Evolutionary conservation across 2,329 filamentous ascomycete genomes (phyloP).

Genomic region (Lachnellula cervina): DNA sequence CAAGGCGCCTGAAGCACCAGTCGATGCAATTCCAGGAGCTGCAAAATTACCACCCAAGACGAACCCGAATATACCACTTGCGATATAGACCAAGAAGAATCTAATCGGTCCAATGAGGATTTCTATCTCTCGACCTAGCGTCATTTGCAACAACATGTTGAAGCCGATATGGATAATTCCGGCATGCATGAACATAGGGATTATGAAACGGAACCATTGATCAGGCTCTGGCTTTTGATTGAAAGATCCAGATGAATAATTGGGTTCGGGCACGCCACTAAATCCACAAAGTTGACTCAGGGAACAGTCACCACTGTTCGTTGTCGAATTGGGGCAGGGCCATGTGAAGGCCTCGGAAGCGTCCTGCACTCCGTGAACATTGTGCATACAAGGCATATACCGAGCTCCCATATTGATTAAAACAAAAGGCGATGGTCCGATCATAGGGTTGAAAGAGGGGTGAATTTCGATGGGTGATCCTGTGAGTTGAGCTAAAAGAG

Average conservation of each 20-base stretch:
- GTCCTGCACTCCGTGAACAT: conserved; percentile 60
- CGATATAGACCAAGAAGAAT: conserved; percentile 85
- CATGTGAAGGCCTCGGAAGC: conserved; percentile 49
- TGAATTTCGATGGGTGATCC: conserved; percentile 54
- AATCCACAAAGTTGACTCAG: conserved; percentile 83
- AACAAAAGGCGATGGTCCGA: conserved; percentile 84
- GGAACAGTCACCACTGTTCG: conserved; percentile 58
- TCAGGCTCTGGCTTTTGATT: conserved; percentile 56
- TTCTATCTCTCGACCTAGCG: conserved; percentile 89
- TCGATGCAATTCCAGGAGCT: conserved; percentile 72
- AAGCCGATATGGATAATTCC: conserved; percentile 93
- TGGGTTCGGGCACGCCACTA: conserved; percentile 53
- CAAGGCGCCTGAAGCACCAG: conserved; percentile 82
- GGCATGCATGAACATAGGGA: conserved; percentile 91
- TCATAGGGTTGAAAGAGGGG: conserved; percentile 93
- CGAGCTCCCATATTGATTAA: conserved; percentile 96
- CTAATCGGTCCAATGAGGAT: conserved; percentile 80
- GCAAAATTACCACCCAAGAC: conserved; percentile 94
- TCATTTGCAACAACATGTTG: conserved; percentile 88
- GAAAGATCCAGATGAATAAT: conserved; percentile 42
- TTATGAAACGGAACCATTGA: conserved; percentile 96
- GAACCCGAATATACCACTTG: conserved; percentile 90
- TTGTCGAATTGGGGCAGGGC: conserved; percentile 78
- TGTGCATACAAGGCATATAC: conserved; percentile 93
- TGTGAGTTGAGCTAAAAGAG: conserved; percentile 60